Evolutionary conservation across 1,284 basidiomycete genomes (phyloP).

Genomic region (Cutaneotrichosporon cavernicola): DNA sequence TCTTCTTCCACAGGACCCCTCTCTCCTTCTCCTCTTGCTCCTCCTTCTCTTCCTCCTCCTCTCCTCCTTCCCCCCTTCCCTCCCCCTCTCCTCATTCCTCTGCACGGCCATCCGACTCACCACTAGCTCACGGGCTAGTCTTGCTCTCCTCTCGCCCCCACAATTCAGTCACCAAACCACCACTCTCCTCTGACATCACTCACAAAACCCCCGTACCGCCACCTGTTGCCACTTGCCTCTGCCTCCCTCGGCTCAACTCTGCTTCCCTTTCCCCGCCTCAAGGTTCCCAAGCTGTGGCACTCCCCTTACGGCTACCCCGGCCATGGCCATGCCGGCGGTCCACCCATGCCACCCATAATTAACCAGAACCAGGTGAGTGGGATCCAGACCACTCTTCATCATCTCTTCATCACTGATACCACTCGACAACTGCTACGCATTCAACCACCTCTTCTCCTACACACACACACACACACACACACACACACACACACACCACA

Average conservation of each 20-base stretch:
- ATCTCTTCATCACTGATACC: not conserved
- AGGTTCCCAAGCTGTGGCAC: not conserved
- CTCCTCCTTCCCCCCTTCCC: not conserved
- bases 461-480: not conserved
- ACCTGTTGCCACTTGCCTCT: not conserved
- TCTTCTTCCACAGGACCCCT: not conserved
- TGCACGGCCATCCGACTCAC: conserved; percentile 4
- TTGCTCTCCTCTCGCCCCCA: not conserved
- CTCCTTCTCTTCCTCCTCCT: not conserved
- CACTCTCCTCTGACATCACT: not conserved
- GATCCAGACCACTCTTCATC: not conserved
- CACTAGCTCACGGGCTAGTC: not conserved
- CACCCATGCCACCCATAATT: not conserved
- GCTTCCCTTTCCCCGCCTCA: not conserved
- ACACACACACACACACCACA: not conserved
- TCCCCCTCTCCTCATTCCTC: conserved; percentile 3
- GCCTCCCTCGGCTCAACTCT: not conserved
- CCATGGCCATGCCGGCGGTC: not conserved
- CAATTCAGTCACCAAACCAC: not conserved
- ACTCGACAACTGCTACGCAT: not conserved
- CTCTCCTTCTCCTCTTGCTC: not conserved
- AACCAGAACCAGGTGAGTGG: not conserved
- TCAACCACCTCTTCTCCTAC: not conserved
- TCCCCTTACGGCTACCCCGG: not conserved
- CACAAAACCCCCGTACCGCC: not conserved